Conservation (phyloP, 768 basidiomycete species). For the Omphalotus guepiniiformis region DNA sequence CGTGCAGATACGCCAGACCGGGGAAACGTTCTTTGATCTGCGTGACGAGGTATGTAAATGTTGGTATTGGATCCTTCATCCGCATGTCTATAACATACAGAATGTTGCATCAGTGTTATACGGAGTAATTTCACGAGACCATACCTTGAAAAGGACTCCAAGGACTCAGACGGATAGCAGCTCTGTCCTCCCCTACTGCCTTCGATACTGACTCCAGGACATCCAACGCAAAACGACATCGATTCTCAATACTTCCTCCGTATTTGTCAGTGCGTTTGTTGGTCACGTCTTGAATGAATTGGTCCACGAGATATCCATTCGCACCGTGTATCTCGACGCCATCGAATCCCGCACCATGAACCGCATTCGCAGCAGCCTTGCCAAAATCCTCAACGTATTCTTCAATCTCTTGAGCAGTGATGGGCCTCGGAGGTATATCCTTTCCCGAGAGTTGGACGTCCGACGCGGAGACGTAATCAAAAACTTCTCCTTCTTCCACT, state of each 20-base stretch:
- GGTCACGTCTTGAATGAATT: slow-evolving; percentile 33
- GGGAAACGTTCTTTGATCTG: slow-evolving; percentile 31
- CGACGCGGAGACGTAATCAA: slow-evolving; percentile 21
- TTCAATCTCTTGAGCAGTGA: slow-evolving; percentile 33
- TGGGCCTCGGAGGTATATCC: slow-evolving; percentile 19
- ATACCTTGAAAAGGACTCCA: slow-evolving; percentile 28
- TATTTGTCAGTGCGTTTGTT: slow-evolving; percentile 47
- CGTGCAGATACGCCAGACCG: slow-evolving; percentile 42
- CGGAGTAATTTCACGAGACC: slow-evolving; percentile 2
- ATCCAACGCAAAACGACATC: slow-evolving; percentile 43
- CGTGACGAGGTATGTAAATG: slow-evolving; percentile 37
- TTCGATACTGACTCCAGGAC: slow-evolving; percentile 36
- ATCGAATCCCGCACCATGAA: slow-evolving; percentile 46
- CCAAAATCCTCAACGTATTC: slow-evolving; percentile 34
- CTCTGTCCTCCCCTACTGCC: slow-evolving; percentile 39
- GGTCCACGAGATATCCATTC: slow-evolving; percentile 10
- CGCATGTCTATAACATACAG: slow-evolving; percentile 26
- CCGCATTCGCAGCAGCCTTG: slow-evolving; percentile 38
- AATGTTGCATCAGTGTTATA: slow-evolving; percentile 14
- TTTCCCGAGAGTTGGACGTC: slow-evolving; percentile 9
- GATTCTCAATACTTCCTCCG: slow-evolving; percentile 47
- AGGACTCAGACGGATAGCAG: slow-evolving; percentile 40
- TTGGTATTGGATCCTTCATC: slow-evolving; percentile 38
- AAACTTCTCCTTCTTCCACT: slow-evolving; percentile 10
- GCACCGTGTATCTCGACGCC: slow-evolving; percentile 39